A percentile compares a stretch with the other conserved stretches of the same genome.
phyloP scores from a whole-genome alignment of 2,329 filamentous ascomycete species.

The Mollisiaceae sp. region DNA sequence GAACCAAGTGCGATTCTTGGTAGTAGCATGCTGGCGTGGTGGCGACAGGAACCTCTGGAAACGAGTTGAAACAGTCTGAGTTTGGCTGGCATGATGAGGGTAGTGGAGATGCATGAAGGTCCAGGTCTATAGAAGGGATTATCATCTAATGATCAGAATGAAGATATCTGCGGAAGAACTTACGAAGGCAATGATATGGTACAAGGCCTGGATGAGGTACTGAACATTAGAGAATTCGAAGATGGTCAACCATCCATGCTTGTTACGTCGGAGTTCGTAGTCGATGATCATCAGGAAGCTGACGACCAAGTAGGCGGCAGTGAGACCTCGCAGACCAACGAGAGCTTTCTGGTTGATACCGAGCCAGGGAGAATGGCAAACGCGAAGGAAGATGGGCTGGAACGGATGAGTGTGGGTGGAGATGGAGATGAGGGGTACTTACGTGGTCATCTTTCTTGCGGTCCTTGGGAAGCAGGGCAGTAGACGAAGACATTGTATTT shows the following conservation, averaged over 20 bases:
- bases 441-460: slow-evolving; percentile 38
- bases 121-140: slow-evolving; percentile 36
- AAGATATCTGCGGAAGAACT: slow-evolving; percentile 22
- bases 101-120: slow-evolving; percentile 44
- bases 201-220: slow-evolving; percentile 40
- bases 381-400: slow-evolving; percentile 43
- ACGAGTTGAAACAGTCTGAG: slow-evolving; percentile 18
- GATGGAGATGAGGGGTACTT: slow-evolving; percentile 16
- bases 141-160: not conserved
- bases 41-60: slow-evolving; percentile 36
- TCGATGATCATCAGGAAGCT: slow-evolving; percentile 34
- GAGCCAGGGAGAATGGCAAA: slow-evolving; percentile 44
- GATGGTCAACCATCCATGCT: slow-evolving; percentile 32
- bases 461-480: slow-evolving; percentile 42
- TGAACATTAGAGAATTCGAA: slow-evolving; percentile 42
- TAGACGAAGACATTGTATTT: slow-evolving; percentile 41
- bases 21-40: slow-evolving; percentile 31
- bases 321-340: slow-evolving; percentile 34
- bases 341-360: slow-evolving; percentile 39
- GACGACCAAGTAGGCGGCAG: slow-evolving; percentile 35
- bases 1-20: slow-evolving; percentile 39
- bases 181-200: slow-evolving; percentile 41
- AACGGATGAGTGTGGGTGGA: slow-evolving; percentile 17
- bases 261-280: slow-evolving; percentile 34
- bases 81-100: slow-evolving; percentile 34